Percentiles rank a stretch among this genome's conserved stretches.
These are phyloP conservation scores for Rhizopus sp. DNA, from an alignment of 371 early-diverging fungal species.

Conservation along the genomic window DNA sequence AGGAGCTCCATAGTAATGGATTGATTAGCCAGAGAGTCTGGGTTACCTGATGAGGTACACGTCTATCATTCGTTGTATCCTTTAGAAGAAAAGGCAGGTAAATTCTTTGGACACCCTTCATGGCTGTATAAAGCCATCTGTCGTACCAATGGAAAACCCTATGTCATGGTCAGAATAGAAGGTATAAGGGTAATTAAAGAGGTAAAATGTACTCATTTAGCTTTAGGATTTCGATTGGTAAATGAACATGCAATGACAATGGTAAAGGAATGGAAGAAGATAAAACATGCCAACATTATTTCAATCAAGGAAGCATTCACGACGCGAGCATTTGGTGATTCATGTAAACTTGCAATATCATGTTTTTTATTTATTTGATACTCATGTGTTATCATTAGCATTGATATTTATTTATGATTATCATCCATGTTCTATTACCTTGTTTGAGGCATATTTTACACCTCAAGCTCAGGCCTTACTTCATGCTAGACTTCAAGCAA, in stretches of 20 bases:
- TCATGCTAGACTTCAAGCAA: constrained; percentile 40
- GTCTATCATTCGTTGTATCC: constrained; percentile 76
- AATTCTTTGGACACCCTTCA: constrained; percentile 69
- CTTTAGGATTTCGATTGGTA: constrained; percentile 65
- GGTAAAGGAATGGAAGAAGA: constrained; percentile 78
- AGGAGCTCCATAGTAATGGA: neutral
- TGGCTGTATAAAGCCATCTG: constrained; percentile 79
- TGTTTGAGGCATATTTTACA: constrained; percentile 70
- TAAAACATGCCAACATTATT: constrained; percentile 82
- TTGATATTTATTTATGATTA: constrained; percentile 89
- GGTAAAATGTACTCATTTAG: neutral
- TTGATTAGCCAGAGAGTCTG: constrained; percentile 50
- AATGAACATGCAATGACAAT: constrained; percentile 77
- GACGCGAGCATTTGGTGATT: constrained; percentile 90
- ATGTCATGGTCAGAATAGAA: constrained; percentile 77
- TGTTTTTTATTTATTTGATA: neutral
- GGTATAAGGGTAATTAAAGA: constrained; percentile 46
- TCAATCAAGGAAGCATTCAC: constrained; percentile 89
- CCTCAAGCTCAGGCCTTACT: constrained; percentile 55
- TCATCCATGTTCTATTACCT: constrained; percentile 81
- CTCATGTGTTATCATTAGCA: constrained; percentile 40
- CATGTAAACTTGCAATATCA: constrained; percentile 51
- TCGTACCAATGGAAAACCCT: constrained; percentile 76
- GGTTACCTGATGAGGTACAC: constrained; percentile 75
- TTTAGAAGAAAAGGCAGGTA: constrained; percentile 59